These are phyloP conservation scores for Trichophyton mentagrophytes DNA, from an alignment of 2,329 filamentous ascomycete species.

Conservation along the genomic window DNA sequence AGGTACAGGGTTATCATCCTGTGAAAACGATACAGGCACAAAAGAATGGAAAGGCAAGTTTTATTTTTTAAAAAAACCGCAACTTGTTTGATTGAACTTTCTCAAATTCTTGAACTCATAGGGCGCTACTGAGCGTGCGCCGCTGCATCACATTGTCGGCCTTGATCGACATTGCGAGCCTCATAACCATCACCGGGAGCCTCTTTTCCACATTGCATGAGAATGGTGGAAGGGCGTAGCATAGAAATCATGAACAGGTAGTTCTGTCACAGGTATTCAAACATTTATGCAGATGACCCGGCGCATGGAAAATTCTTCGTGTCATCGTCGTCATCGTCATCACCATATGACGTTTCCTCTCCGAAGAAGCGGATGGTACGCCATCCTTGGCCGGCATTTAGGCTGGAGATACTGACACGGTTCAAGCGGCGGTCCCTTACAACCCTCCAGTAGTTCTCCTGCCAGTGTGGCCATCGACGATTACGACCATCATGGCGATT, in stretches of 20 bases:
- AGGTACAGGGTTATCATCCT: not conserved
- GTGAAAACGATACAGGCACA: not conserved
- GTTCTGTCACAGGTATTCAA: not conserved
- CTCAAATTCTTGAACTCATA: not conserved
- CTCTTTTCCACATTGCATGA: not conserved
- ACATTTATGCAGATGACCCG: not conserved
- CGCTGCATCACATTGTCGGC: not conserved
- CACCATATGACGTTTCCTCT: not conserved
- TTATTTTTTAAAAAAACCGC: not conserved
- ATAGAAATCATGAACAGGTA: not conserved
- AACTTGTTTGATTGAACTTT: not conserved
- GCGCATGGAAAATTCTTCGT: not conserved
- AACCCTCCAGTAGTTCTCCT: slow-evolving; percentile 14
- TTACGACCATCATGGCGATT: slow-evolving; percentile 28
- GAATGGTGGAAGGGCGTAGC: not conserved
- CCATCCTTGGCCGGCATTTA: not conserved
- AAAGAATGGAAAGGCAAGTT: not conserved
- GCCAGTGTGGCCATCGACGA: slow-evolving; percentile 26
- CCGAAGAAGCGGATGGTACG: not conserved
- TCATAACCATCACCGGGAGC: not conserved
- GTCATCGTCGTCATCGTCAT: not conserved
- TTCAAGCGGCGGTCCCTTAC: slow-evolving; percentile 17
- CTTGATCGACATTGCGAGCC: not conserved
- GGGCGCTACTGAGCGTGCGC: not conserved
- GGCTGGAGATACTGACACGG: not conserved